These are phyloP conservation scores for Hansenula sp. DNA, from an alignment of 1,139 yeast species.

Conservation along the genomic window DNA sequence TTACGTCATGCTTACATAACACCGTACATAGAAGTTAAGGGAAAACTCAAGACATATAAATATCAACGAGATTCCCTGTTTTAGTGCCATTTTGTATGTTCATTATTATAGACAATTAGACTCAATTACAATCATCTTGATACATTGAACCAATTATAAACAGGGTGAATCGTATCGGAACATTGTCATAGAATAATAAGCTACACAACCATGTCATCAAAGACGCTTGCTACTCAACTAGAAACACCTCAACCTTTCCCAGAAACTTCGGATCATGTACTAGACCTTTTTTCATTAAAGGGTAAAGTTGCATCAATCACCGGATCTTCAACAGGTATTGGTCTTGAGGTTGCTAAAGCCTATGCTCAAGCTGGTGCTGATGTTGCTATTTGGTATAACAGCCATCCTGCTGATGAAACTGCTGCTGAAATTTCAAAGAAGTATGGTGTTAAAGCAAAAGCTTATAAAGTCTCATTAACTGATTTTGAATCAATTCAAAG, in stretches of 20 bases:
- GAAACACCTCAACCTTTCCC: constrained; percentile 25
- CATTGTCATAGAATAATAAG: background rate
- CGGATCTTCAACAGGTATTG: constrained; percentile 86
- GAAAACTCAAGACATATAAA: no score
- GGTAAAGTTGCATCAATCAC: constrained; percentile 88
- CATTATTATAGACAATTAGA: no score
- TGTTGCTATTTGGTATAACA: constrained; percentile 79
- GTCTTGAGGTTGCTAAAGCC: constrained; percentile 79
- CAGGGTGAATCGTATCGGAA: no score
- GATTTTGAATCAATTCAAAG: constrained; percentile 53
- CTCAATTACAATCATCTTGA: no score
- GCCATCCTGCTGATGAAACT: constrained; percentile 55
- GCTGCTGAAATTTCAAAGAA: constrained; percentile 54
- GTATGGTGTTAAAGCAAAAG: constrained; percentile 63
- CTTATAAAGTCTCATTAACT: constrained; percentile 69
- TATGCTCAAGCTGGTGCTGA: constrained; percentile 91
- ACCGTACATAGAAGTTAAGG: no score
- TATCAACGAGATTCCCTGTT: no score
- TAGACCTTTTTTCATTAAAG: constrained; percentile 60
- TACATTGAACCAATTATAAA: no score
- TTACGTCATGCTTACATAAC: no score
- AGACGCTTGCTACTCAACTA: constrained; percentile 18
- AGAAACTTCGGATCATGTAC: constrained; percentile 23
- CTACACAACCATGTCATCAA: background rate
- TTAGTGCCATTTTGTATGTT: no score